These are phyloP conservation scores for Marsdenia floribunda DNA, from an alignment of 257 asterid species.

Conservation along the genomic window DNA sequence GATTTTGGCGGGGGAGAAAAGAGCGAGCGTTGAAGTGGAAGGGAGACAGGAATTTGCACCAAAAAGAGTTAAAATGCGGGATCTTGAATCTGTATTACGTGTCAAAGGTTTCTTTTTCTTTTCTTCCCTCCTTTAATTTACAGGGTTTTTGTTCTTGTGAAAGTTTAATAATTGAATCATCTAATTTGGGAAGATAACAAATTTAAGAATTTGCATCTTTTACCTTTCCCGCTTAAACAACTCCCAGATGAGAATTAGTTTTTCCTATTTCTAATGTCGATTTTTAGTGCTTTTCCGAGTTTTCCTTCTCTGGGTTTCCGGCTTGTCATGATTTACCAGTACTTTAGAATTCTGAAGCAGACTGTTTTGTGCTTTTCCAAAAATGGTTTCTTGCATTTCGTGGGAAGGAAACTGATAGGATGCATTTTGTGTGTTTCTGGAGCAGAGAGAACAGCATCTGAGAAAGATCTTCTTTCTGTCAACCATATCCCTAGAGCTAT, in stretches of 20 bases:
- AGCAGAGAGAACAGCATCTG: slow-evolving; percentile 38
- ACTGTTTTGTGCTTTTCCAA: neutral
- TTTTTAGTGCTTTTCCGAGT: neutral
- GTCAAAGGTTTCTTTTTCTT: slow-evolving; percentile 27
- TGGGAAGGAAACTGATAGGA: no score
- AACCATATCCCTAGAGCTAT: slow-evolving; percentile 28
- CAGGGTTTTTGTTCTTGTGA: neutral
- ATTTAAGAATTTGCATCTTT: neutral
- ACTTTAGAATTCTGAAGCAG: neutral
- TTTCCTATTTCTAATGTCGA: neutral
- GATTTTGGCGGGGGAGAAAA: slow-evolving; percentile 30
- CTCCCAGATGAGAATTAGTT: neutral
- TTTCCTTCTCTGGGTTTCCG: neutral
- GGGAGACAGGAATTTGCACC: slow-evolving; percentile 25
- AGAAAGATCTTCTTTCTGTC: slow-evolving; percentile 4
- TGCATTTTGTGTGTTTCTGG: slow-evolving; percentile 28
- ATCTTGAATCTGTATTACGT: slow-evolving; percentile 32
- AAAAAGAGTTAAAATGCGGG: slow-evolving; percentile 32
- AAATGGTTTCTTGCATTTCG: neutral
- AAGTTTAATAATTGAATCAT: neutral
- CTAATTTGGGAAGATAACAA: neutral
- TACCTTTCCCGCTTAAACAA: neutral
- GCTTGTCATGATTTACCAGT: neutral
- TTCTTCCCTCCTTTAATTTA: neutral
- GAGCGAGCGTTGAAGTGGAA: slow-evolving; percentile 24